Conservation (phyloP, 2,329 filamentous ascomycete species). For the Aspergillus floridensis region DNA sequence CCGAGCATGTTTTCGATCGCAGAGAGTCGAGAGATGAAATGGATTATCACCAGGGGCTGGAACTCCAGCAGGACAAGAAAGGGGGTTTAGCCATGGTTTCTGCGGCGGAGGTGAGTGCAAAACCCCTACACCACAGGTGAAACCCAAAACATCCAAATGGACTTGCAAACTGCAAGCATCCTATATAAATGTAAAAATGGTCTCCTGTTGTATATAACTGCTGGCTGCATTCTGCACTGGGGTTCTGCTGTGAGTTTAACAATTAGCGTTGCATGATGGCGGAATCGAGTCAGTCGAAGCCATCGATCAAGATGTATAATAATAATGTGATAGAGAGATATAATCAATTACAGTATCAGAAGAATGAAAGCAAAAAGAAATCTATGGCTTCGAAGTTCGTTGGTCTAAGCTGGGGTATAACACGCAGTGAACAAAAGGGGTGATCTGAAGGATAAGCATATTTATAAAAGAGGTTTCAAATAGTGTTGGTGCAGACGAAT, state of each 20-base stretch:
- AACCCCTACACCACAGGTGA: background rate
- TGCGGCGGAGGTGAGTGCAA: background rate
- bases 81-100: background rate
- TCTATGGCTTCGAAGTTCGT: background rate
- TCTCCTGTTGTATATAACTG: too few species aligned
- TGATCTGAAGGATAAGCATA: background rate
- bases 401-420: background rate
- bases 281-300: too few species aligned
- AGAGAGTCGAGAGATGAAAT: background rate
- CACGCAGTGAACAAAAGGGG: background rate
- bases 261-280: too few species aligned
- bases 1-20: conserved; percentile 29
- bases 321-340: too few species aligned
- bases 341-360: background rate
- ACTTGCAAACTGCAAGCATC: too few species aligned
- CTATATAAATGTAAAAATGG: too few species aligned
- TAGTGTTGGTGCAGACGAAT: background rate
- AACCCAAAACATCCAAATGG: too few species aligned
- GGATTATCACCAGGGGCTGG: background rate
- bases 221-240: too few species aligned
- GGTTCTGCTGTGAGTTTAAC: too few species aligned
- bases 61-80: background rate
- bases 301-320: too few species aligned
- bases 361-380: background rate
- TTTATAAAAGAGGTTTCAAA: background rate